phyloP scores from a whole-genome alignment of 306 rosid species.

The Lathyrus oleraceus region DNA sequence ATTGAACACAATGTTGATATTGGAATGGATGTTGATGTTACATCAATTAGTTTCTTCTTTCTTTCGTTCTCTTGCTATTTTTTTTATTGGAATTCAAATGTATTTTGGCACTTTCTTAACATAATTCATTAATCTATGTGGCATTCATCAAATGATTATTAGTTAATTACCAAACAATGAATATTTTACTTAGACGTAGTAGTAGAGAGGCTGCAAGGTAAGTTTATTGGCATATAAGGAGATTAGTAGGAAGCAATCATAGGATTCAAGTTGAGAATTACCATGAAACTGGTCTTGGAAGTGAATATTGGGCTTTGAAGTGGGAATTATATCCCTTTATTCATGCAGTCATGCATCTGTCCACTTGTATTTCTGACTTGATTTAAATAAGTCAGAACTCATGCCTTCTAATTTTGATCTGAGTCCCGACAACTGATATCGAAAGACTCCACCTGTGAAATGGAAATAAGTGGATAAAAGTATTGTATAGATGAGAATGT shows the following conservation, averaged over 20 bases:
- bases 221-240: background rate
- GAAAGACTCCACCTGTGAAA: background rate
- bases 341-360: background rate
- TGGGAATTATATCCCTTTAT: background rate
- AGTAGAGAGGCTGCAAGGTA: too few relatives aligned
- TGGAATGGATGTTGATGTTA: slow-evolving; percentile 61
- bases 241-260: background rate
- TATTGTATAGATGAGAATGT: background rate
- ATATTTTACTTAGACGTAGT: too few relatives aligned
- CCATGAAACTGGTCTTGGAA: background rate
- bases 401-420: background rate
- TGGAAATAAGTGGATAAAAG: background rate
- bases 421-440: too few relatives aligned
- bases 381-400: background rate
- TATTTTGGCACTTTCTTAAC: background rate
- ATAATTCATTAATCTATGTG: background rate
- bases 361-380: background rate
- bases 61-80: background rate
- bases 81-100: background rate
- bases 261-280: background rate
- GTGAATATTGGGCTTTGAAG: background rate
- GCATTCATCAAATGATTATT: background rate
- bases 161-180: background rate
- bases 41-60: slow-evolving; percentile 54
- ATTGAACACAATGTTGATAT: slow-evolving; percentile 77